Evolutionary conservation across 352 stramenopile species (phyloP).

Genomic region (Globisporangium okanoganense): DNA sequence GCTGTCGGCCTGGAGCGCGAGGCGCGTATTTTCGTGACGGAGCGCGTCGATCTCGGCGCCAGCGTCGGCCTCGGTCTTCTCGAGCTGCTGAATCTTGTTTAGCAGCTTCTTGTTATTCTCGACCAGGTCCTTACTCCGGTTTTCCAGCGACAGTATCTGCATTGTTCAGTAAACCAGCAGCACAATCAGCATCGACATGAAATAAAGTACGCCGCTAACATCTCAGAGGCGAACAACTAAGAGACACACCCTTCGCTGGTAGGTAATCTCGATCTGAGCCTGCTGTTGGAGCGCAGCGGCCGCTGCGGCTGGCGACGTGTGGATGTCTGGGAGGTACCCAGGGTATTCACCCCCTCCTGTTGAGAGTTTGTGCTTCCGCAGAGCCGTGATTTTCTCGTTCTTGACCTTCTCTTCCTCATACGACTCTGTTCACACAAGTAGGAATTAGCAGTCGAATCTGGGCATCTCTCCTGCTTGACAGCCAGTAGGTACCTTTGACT

Average conservation of each 20-base stretch:
- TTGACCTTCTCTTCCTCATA: constrained; percentile 45
- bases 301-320: constrained; percentile 19
- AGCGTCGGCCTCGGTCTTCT: constrained; percentile 46
- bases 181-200: not conserved
- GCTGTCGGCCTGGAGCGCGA: constrained; percentile 32
- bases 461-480: not conserved
- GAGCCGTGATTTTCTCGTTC: constrained; percentile 33
- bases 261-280: constrained; percentile 61
- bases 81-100: constrained; percentile 55
- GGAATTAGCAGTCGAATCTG: not conserved
- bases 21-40: constrained; percentile 35
- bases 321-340: constrained; percentile 41
- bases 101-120: constrained; percentile 75
- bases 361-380: constrained; percentile 24
- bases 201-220: too few relatives aligned
- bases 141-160: constrained; percentile 60
- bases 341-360: constrained; percentile 15
- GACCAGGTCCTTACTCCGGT: constrained; percentile 46
- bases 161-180: not conserved
- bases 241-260: constrained; percentile 52
- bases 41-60: constrained; percentile 29
- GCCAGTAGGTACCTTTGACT: constrained; percentile 22
- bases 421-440: constrained; percentile 22
- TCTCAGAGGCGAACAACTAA: too few relatives aligned
- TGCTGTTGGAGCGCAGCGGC: constrained; percentile 56